These are phyloP conservation scores for Crithidia mellificae DNA, from an alignment of 208 protist genomes.

Conservation along the genomic window DNA sequence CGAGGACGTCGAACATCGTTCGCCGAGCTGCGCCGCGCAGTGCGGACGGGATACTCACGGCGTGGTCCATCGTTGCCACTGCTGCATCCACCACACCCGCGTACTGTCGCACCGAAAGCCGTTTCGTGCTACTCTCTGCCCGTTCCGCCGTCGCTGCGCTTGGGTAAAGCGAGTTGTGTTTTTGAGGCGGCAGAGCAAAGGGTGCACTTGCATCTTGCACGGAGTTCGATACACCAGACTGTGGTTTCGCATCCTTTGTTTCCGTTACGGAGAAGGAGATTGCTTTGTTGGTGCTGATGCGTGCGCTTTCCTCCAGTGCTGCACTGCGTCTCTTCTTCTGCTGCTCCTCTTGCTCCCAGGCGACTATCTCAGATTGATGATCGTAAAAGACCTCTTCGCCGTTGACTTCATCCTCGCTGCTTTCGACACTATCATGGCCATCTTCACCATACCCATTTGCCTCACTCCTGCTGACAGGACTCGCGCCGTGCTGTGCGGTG, in stretches of 20 bases:
- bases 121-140: not conserved
- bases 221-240: no score
- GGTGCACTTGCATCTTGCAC: no score
- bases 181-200: no score
- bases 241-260: no score
- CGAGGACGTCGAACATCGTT: constrained; percentile 76
- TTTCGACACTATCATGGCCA: not conserved
- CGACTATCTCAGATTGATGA: not conserved
- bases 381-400: constrained; percentile 24
- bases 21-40: constrained; percentile 59
- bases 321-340: not conserved
- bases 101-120: not conserved
- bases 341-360: not conserved
- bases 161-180: no score
- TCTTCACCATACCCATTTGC: not conserved
- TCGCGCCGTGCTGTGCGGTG: no score
- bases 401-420: not conserved
- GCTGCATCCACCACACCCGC: constrained; percentile 13
- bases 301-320: no score
- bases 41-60: constrained; percentile 56
- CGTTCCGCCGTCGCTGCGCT: not conserved
- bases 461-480: not conserved
- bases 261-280: no score
- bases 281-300: no score
- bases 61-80: constrained; percentile 58